Evolutionary conservation across 768 basidiomycete species (phyloP).

Genomic region (Mycena belliarum): DNA sequence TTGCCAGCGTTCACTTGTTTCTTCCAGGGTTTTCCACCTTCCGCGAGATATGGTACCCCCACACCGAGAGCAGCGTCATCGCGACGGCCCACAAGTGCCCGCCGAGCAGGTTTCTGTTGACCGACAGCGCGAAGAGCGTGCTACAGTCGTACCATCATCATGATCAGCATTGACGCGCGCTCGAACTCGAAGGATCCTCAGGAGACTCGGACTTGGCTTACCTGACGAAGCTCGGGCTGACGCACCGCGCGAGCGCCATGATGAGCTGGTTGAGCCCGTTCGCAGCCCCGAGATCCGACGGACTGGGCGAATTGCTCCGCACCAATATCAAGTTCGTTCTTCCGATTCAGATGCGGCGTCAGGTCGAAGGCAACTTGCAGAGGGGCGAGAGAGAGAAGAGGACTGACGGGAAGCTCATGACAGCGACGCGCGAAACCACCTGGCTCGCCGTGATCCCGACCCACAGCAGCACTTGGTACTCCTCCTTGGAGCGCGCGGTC

Average conservation of each 20-base stretch:
- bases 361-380: neutral
- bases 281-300: conserved; percentile 52
- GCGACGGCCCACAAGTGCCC: neutral
- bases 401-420: conserved; percentile 49
- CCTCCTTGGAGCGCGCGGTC: conserved; percentile 8
- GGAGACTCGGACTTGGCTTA: too few relatives aligned
- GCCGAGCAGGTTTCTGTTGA: neutral
- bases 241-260: conserved; percentile 57
- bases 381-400: neutral
- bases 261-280: conserved; percentile 59
- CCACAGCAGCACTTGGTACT: neutral
- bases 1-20: neutral
- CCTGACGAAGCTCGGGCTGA: conserved; percentile 52
- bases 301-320: conserved; percentile 48
- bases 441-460: neutral
- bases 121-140: neutral
- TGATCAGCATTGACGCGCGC: conserved; percentile 1
- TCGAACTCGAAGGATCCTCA: too few relatives aligned
- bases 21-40: neutral
- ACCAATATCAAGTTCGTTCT: conserved; percentile 56
- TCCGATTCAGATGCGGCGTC: conserved; percentile 1
- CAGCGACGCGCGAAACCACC: conserved; percentile 36
- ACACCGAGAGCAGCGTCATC: neutral
- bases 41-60: neutral
- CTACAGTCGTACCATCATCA: neutral